A percentile compares a stretch with the other conserved stretches of the same genome.
phyloP scores from a whole-genome alignment of 306 rosid genomes.

The Bauhinia variegata region DNA sequence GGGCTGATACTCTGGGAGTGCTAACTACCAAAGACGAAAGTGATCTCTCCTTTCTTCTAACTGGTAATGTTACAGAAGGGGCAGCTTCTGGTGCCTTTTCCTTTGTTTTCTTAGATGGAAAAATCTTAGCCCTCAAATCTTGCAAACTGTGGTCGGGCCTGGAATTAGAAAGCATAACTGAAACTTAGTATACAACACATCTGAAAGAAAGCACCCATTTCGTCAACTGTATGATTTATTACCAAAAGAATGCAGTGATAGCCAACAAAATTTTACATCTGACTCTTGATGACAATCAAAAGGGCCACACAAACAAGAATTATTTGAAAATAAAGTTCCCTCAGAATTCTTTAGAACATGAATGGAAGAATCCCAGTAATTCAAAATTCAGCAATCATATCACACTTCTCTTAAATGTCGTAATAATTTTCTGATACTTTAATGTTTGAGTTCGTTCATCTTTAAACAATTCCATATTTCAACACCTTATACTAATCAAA shows the following conservation, averaged over 20 bases:
- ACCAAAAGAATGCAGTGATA: not conserved
- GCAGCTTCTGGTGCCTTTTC: conserved; percentile 49
- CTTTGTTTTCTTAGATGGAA: conserved; percentile 59
- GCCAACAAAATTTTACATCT: no score
- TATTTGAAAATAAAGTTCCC: not conserved
- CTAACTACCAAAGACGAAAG: conserved; percentile 90
- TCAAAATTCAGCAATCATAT: not conserved
- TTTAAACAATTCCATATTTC: conserved; percentile 1
- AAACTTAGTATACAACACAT: conserved; percentile 20
- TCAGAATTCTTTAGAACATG: not conserved
- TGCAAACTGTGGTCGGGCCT: conserved; percentile 75
- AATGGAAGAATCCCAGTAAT: not conserved
- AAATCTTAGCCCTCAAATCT: conserved; percentile 70
- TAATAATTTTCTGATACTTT: not conserved
- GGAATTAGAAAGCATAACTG: conserved; percentile 25
- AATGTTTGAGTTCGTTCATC: conserved; percentile 3
- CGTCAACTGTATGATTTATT: conserved; percentile 5
- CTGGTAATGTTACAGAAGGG: conserved; percentile 47
- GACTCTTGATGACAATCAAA: no score
- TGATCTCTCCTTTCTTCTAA: conserved; percentile 85
- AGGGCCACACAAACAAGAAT: not conserved
- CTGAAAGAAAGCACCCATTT: conserved; percentile 2
- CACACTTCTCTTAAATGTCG: no score
- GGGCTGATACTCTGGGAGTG: conserved; percentile 83
- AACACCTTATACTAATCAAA: not conserved